Evolutionary conservation across 169 alveolate genomes (phyloP), one percentile per base, ranked within the genome.

Genomic region (Plasmodium coatneyi): DNA sequence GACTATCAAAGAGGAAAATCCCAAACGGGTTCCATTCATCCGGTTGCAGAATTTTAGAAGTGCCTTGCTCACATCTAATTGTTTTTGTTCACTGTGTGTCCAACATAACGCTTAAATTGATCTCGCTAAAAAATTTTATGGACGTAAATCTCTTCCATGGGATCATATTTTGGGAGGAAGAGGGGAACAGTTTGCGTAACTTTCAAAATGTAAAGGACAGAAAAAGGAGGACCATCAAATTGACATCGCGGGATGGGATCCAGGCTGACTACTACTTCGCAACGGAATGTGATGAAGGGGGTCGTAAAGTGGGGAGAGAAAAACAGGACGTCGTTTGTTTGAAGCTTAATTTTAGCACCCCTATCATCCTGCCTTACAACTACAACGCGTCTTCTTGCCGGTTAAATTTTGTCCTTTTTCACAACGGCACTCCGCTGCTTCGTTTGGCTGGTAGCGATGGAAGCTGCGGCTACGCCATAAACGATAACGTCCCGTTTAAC

Each of bases 291-390:
- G 74, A 12, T 9, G 19, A 84, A 16, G 32, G n/a, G 52, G 52
- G 25, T n/a, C 1, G 32, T 36, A 71, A 70, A n/a, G 41, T 52
- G 71, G 34, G 22, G 14, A 14, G 54, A 7, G 60, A 43, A 84
- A 71, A 84, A 71, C 28, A 84, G 25, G 82, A 28, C 0, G 34
- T 78, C n/a, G 82, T 80, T 41, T 14, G 19, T 41, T 56, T 89
- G 32, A 89, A 89, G 34, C 71, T 89, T 70, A 70, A 60, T 70
- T 89, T 89, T 28, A 80, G 80, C 46, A 70, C 79, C 30, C 54
- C 79, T 10, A 56, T 89, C 71, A 80, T 89, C 10, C 71, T 89
- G 32, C 94, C 94, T 25, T 89, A 89, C 71, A 89, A 89, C 52
- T 25, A 66, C 39, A 22, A 89, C 72, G 52, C n/a, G 34, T 3